Conservation (phyloP, 352 stramenopile species). For the Pythium angustatum region DNA sequence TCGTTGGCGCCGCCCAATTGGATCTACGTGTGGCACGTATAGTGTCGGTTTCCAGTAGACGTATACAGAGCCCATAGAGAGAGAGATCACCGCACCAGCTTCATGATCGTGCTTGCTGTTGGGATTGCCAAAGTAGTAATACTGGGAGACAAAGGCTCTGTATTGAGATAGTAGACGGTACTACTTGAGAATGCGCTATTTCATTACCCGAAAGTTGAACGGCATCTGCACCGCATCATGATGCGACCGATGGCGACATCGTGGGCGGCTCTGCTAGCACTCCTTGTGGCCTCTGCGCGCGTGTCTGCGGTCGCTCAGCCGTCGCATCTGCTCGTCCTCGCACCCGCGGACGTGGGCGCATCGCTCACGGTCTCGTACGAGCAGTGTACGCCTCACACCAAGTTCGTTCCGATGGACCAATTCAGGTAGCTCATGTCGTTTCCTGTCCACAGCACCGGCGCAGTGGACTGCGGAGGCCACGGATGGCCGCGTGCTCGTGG, state of each 20-base stretch:
- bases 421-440: not conserved
- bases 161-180: conserved; percentile 4
- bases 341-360: conserved; percentile 6
- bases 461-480: conserved; percentile 1
- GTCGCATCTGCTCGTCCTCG: conserved; percentile 2
- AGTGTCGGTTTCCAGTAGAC: not conserved
- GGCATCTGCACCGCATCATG: not conserved
- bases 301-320: not conserved
- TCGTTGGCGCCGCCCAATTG: conserved; percentile 70
- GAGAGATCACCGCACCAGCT: conserved; percentile 21
- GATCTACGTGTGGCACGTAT: conserved; percentile 43
- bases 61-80: not conserved
- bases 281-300: not conserved
- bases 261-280: not conserved
- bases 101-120: conserved; percentile 25
- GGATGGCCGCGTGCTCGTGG: conserved; percentile 7
- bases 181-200: not conserved
- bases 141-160: not conserved
- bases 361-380: conserved; percentile 10
- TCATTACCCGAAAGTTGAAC: too few relatives aligned
- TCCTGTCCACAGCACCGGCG: not conserved
- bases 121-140: not conserved
- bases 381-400: not conserved
- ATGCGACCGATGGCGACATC: too few relatives aligned
- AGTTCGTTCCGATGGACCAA: not conserved